Conservation (phyloP, 2,329 filamentous ascomycete genomes). For the Exophiala sideris region DNA sequence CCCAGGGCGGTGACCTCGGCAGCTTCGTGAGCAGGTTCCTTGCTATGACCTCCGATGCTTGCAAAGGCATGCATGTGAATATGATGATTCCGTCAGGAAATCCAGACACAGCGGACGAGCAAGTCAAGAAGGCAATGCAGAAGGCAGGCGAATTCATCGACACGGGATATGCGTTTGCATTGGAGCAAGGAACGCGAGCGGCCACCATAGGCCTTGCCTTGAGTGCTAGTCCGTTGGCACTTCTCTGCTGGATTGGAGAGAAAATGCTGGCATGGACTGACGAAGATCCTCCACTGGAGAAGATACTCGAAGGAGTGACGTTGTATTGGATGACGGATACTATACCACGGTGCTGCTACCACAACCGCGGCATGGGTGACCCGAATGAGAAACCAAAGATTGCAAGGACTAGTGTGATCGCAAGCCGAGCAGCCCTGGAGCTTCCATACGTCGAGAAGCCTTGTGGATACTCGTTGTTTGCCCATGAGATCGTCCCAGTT, state of each 20-base stretch:
- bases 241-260: slow-evolving; percentile 47
- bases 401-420: not conserved
- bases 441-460: slow-evolving; percentile 42
- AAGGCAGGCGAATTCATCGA: slow-evolving; percentile 36
- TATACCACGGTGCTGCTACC: slow-evolving; percentile 35
- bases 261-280: slow-evolving; percentile 39
- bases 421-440: slow-evolving; percentile 18
- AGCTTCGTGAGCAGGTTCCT: slow-evolving; percentile 44
- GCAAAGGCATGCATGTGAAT: slow-evolving; percentile 35
- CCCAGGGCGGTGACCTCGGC: slow-evolving; percentile 58
- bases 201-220: slow-evolving; percentile 57
- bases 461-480: slow-evolving; percentile 47
- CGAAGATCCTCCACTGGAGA: slow-evolving; percentile 31
- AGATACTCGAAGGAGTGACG: slow-evolving; percentile 35
- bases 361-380: slow-evolving; percentile 26
- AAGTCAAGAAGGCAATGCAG: not conserved
- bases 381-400: slow-evolving; percentile 18
- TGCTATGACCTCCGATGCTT: slow-evolving; percentile 42
- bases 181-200: slow-evolving; percentile 54
- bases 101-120: not conserved
- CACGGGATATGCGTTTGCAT: slow-evolving; percentile 49
- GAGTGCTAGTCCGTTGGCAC: slow-evolving; percentile 51
- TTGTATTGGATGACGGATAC: slow-evolving; percentile 41
- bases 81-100: slow-evolving; percentile 6
- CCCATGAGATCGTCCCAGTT: slow-evolving; percentile 39